Evolutionary conservation across 2,329 filamentous ascomycete genomes (phyloP), one percentile per base, ranked within the genome.

Genomic region (Tolypocladium nubicola): DNA sequence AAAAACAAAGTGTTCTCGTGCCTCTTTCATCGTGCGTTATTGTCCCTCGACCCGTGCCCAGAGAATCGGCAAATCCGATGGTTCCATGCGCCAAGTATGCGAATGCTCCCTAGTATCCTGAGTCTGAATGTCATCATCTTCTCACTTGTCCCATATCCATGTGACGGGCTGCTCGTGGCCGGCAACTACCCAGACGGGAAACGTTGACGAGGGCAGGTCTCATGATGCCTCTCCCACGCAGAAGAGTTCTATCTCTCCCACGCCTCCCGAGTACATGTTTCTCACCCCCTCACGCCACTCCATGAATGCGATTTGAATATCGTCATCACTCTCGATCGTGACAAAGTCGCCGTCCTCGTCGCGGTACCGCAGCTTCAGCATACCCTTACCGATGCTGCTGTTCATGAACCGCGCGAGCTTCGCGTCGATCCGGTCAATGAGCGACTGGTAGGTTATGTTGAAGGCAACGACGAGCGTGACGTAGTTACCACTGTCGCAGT

Each of bases 381-480:
- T 86, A 61, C 90, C 89, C 67, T 84, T 87, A 64, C 86, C 86
- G 66, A 97, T 92, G 56, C 88, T 92, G 68, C 89, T 88, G 64
- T 82, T 87, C 23, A 90, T 96, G 65, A 92, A 92, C 57, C 90
- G 85, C 59, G 88, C 88, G 58, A 99, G 82, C 71, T 99, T 99
- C 35, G 91, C 90, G 68, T 99, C 94, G 65, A 99, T 97, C 13
- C 94, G 88, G 69, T 97, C 94, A 62, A 94, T 91, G 57, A 99
- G 79, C 30, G 90, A 94, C 63, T 94, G 90, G 73, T 95, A 97
- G 45, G 90, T 88, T 66, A 97, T 97, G 69, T 95, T 96, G 73
- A 90, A 95, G 38, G 90, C 89, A 47, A 96, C 95, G 13, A 99
- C 93, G n/a, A 99, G 80, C 1, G 93, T 97, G 59, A 97, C 88